phyloP scores from a whole-genome alignment of 352 stramenopile species.

The Pythium plurisporium region DNA sequence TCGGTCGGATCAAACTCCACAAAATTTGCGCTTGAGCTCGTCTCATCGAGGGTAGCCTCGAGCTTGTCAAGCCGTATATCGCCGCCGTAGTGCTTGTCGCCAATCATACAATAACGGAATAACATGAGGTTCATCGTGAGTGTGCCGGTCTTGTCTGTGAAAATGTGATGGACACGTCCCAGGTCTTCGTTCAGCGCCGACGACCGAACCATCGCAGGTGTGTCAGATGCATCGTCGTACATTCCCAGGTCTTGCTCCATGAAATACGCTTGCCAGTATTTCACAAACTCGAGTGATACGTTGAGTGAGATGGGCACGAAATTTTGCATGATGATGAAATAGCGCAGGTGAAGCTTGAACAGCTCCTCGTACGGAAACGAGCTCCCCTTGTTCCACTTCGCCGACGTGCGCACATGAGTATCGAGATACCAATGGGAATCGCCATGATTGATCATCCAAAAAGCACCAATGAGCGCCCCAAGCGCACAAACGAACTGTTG shows the following conservation, averaged over 20 bases:
- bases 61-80: conserved; percentile 50
- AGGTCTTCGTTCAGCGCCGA: conserved; percentile 91
- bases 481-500: conserved; percentile 72
- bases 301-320: conserved; percentile 99
- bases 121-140: conserved; percentile 95
- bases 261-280: conserved; percentile 94
- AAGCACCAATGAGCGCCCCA: conserved; percentile 52
- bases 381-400: conserved; percentile 23
- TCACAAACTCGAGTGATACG: conserved; percentile 96
- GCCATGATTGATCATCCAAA: conserved; percentile 66
- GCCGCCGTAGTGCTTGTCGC: conserved; percentile 90
- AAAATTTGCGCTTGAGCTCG: conserved; percentile 23
- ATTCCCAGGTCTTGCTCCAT: conserved; percentile 91
- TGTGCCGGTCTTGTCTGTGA: conserved; percentile 95
- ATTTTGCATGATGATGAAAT: conserved; percentile 97
- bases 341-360: conserved; percentile 84
- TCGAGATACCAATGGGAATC: conserved; percentile 68
- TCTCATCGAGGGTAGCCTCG: conserved; percentile 16
- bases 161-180: conserved; percentile 88
- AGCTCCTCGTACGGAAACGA: conserved; percentile 55
- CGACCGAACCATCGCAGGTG: conserved; percentile 69
- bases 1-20: conserved; percentile 72
- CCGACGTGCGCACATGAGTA: conserved; percentile 13
- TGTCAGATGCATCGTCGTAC: conserved; percentile 90
- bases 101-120: conserved; percentile 95